These are phyloP conservation scores for Gossypium laxum DNA, from an alignment of 441 rosid species.

Conservation along the genomic window DNA sequence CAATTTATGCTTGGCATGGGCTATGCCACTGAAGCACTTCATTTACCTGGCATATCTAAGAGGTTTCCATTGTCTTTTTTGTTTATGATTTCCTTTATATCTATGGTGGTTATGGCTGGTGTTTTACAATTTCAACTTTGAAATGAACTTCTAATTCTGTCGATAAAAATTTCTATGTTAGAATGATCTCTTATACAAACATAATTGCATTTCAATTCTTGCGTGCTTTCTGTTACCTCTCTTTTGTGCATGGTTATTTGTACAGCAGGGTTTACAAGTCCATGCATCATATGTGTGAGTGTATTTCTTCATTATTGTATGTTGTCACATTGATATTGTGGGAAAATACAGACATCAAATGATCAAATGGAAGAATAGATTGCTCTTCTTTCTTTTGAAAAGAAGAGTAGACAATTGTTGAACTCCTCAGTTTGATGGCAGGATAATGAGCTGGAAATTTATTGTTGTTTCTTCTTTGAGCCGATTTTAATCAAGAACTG, in stretches of 20 bases:
- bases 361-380: not conserved
- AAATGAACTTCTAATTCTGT: not conserved
- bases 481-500: not conserved
- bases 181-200: not conserved
- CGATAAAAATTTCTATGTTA: not conserved
- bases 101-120: not conserved
- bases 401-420: not conserved
- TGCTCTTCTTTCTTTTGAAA: too few relatives aligned
- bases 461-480: not conserved
- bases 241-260: not conserved
- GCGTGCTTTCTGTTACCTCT: not conserved
- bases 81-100: not conserved
- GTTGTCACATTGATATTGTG: not conserved
- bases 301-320: not conserved
- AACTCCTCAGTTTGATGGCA: not conserved
- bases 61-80: slow-evolving; percentile 34
- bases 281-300: not conserved
- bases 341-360: not conserved
- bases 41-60: slow-evolving; percentile 97
- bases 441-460: not conserved
- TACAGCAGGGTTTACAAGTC: not conserved
- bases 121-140: not conserved
- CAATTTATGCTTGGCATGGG: slow-evolving; percentile 99
- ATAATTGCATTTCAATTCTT: not conserved
- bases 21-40: slow-evolving; percentile 97